Percentiles rank a stretch among this genome's conserved stretches.
Conservation (phyloP, 139 green algal genomes). For the Tetraselmis striata region DNA sequence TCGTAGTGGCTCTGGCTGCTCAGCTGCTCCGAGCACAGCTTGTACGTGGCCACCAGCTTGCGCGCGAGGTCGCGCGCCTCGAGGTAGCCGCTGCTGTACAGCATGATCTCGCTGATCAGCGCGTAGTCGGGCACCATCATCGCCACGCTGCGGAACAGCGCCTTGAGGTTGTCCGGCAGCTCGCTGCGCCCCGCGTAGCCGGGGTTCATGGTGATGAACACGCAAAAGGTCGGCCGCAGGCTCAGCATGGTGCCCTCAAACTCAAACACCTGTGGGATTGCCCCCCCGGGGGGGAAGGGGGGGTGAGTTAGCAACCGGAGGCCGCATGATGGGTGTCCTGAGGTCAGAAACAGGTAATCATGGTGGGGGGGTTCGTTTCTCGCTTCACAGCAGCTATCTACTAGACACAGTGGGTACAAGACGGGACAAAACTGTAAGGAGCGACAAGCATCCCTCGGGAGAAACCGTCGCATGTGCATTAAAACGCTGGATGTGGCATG, state of each 20-base stretch:
- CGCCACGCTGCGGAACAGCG: slow-evolving; percentile 58
- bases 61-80: slow-evolving; percentile 60
- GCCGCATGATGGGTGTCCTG: too few species aligned
- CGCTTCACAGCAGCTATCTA: too few species aligned
- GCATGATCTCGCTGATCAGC: slow-evolving; percentile 73
- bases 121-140: slow-evolving; percentile 85
- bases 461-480: too few species aligned
- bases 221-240: slow-evolving; percentile 57
- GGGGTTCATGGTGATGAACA: slow-evolving; percentile 89
- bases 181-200: slow-evolving; percentile 67
- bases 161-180: slow-evolving; percentile 78
- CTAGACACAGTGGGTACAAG: too few species aligned
- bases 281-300: too few species aligned
- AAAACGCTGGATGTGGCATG: too few species aligned
- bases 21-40: slow-evolving; percentile 74
- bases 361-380: too few species aligned
- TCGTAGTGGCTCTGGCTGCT: slow-evolving; percentile 76
- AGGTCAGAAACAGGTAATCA: too few species aligned
- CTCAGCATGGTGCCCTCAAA: slow-evolving; percentile 72
- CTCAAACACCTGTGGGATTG: too few species aligned
- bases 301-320: too few species aligned
- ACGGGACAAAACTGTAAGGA: too few species aligned
- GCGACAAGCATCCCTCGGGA: too few species aligned
- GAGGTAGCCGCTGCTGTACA: slow-evolving; percentile 57
- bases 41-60: slow-evolving; percentile 81